These are phyloP conservation scores for Lactarius quietus DNA, from an alignment of 768 basidiomycete genomes.

Conservation along the genomic window DNA sequence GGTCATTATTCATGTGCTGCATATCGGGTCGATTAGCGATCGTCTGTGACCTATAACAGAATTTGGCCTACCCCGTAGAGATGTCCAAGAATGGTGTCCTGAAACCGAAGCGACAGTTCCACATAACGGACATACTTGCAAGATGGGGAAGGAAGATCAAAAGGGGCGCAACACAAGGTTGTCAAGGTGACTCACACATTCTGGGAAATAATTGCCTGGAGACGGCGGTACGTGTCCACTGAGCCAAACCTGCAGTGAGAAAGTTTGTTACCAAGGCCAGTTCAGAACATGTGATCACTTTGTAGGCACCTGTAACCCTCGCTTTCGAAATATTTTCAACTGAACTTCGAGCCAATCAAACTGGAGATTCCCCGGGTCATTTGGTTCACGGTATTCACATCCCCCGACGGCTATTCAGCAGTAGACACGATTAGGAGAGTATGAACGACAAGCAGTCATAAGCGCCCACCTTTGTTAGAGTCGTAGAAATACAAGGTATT, in stretches of 20 bases:
- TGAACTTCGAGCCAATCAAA: slow-evolving; percentile 91
- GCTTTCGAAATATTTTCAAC: slow-evolving; percentile 58
- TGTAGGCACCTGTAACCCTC: slow-evolving; percentile 63
- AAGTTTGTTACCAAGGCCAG: slow-evolving; percentile 15
- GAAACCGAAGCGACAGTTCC: slow-evolving; percentile 75
- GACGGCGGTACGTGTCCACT: slow-evolving; percentile 87
- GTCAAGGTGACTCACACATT: slow-evolving; percentile 59
- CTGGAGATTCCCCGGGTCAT: slow-evolving; percentile 86
- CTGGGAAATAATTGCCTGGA: slow-evolving; percentile 73
- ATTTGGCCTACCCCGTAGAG: slow-evolving; percentile 65
- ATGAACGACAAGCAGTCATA: background rate
- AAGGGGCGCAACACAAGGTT: slow-evolving; percentile 19
- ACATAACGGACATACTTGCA: slow-evolving; percentile 59
- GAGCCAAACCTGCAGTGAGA: slow-evolving; percentile 47
- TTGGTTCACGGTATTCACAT: slow-evolving; percentile 55
- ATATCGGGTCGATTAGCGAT: slow-evolving; percentile 26
- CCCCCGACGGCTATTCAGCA: slow-evolving; percentile 66
- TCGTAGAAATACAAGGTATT: slow-evolving; percentile 93
- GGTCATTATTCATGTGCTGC: slow-evolving; percentile 83
- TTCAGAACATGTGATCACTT: background rate
- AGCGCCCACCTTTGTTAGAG: slow-evolving; percentile 68
- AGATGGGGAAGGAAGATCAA: slow-evolving; percentile 13
- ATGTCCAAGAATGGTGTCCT: slow-evolving; percentile 86
- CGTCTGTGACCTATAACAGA: slow-evolving; percentile 30
- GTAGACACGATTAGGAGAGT: background rate